Percentiles rank a stretch among this genome's conserved stretches.
phyloP scores from a whole-genome alignment of 176 grass and related monocot genomes.

The Thalia dealbata region DNA sequence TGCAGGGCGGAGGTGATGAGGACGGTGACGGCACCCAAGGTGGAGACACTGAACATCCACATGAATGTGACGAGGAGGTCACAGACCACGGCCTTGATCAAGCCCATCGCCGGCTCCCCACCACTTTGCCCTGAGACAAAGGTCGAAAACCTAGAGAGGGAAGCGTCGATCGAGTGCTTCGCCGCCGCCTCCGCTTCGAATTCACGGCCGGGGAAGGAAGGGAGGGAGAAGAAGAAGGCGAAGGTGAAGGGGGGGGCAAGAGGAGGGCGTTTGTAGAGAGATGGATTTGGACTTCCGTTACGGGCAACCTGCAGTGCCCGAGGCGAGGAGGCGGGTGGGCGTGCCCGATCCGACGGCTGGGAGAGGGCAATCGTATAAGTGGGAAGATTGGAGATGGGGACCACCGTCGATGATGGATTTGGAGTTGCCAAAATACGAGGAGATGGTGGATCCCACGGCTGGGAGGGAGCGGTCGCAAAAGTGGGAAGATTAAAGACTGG shows the following conservation, averaged over 20 bases:
- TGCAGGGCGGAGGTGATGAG: conserved; percentile 31
- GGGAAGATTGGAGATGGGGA: too few relatives aligned
- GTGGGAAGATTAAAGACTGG: too few relatives aligned
- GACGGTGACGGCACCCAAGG: conserved; percentile 34
- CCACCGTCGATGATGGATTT: too few relatives aligned
- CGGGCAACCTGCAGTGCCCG: too few relatives aligned
- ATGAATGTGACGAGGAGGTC: conserved; percentile 56
- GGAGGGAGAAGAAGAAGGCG: not conserved
- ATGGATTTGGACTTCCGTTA: too few relatives aligned
- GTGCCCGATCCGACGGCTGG: too few relatives aligned
- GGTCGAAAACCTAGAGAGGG: not conserved
- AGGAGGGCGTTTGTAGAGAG: too few relatives aligned
- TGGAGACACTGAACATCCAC: conserved; percentile 52
- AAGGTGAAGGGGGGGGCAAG: not conserved
- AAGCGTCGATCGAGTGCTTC: not conserved
- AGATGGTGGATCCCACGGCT: too few relatives aligned
- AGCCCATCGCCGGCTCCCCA: not conserved
- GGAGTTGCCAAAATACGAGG: too few relatives aligned
- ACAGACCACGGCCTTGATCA: conserved; percentile 34
- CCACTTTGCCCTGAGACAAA: not conserved
- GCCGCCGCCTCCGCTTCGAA: not conserved
- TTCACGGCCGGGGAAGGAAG: not conserved
- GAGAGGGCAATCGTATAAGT: too few relatives aligned
- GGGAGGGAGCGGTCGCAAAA: too few relatives aligned
- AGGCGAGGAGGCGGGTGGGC: too few relatives aligned